A percentile compares a stretch with the other conserved stretches of the same genome.
Conservation (phyloP, 2,329 filamentous ascomycete genomes). For the Fusarium sp. region DNA sequence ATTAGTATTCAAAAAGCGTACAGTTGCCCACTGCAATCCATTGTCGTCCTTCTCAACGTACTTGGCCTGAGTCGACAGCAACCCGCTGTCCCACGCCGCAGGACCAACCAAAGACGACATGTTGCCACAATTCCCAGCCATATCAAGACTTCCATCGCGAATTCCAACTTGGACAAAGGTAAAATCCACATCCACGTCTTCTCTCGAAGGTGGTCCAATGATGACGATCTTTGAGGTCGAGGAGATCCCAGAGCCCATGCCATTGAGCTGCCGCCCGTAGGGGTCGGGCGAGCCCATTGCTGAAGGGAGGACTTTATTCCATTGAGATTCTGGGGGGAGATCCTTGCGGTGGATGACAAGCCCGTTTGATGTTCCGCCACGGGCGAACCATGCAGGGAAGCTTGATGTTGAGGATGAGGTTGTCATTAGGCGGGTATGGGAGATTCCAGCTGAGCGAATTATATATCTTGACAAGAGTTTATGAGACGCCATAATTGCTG, state of each 20-base stretch:
- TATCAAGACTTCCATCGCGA: constrained; percentile 70
- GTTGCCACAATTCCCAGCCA: constrained; percentile 81
- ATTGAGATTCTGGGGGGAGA: constrained; percentile 53
- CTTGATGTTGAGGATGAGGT: constrained; percentile 42
- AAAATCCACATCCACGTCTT: constrained; percentile 72
- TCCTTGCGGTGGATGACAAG: constrained; percentile 61
- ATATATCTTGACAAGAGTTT: constrained; percentile 8
- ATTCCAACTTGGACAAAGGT: constrained; percentile 79
- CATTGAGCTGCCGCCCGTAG: constrained; percentile 77
- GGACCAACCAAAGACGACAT: constrained; percentile 77
- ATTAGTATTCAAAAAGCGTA: constrained; percentile 78
- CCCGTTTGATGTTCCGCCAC: constrained; percentile 77
- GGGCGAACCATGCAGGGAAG: constrained; percentile 59
- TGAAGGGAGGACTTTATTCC: constrained; percentile 65
- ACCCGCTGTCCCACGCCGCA: constrained; percentile 50
- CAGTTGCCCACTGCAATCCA: constrained; percentile 55
- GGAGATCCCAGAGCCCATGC: constrained; percentile 76
- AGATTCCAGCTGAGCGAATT: not conserved
- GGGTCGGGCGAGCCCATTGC: constrained; percentile 75
- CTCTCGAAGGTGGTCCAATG: constrained; percentile 63
- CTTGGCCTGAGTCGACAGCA: constrained; percentile 36
- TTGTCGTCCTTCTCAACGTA: constrained; percentile 35
- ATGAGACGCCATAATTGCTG: not conserved
- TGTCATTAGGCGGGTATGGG: constrained; percentile 12
- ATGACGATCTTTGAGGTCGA: constrained; percentile 79